A percentile compares a stretch with the other conserved stretches of the same genome.
phyloP scores from a whole-genome alignment of 1,284 basidiomycete genomes.

The Veloboletus limbatus region DNA sequence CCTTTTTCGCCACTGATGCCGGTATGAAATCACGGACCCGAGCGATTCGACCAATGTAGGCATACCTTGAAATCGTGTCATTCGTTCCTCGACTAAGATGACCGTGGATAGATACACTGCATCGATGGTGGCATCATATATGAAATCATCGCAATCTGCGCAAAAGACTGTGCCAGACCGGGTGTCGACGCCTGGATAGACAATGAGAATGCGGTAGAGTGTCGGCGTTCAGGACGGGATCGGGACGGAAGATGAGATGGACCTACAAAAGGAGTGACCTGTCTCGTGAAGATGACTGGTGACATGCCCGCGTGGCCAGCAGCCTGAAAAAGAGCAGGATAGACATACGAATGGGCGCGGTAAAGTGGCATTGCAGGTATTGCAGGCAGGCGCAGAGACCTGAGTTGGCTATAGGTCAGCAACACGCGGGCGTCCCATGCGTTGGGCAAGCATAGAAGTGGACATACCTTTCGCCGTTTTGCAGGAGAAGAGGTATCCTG shows the following conservation, averaged over 20 bases:
- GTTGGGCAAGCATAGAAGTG: too few species aligned
- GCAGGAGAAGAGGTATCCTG: slow-evolving; percentile 36
- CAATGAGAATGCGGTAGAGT: too few species aligned
- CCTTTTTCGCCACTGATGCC: slow-evolving; percentile 37
- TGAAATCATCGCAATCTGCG: slow-evolving; percentile 55
- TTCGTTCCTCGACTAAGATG: slow-evolving; percentile 49
- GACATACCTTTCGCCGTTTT: slow-evolving; percentile 45
- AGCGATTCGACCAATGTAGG: not conserved
- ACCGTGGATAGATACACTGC: slow-evolving; percentile 37
- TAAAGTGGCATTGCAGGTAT: slow-evolving; percentile 56
- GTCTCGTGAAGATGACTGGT: slow-evolving; percentile 53
- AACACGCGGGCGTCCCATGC: not conserved
- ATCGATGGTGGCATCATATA: slow-evolving; percentile 48
- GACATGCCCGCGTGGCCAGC: slow-evolving; percentile 62
- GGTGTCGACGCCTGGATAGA: slow-evolving; percentile 52
- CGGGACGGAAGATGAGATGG: too few species aligned
- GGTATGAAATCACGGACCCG: not conserved
- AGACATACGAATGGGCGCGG: slow-evolving; percentile 78
- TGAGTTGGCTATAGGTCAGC: slow-evolving; percentile 9
- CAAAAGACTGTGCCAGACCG: slow-evolving; percentile 60
- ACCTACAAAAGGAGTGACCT: slow-evolving; percentile 70
- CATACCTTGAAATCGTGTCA: slow-evolving; percentile 47
- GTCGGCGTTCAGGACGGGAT: slow-evolving; percentile 57
- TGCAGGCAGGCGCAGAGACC: slow-evolving; percentile 57
- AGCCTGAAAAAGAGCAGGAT: slow-evolving; percentile 74